Conservation (phyloP, 257 asterid species). For the Gardenia jasminoides region DNA sequence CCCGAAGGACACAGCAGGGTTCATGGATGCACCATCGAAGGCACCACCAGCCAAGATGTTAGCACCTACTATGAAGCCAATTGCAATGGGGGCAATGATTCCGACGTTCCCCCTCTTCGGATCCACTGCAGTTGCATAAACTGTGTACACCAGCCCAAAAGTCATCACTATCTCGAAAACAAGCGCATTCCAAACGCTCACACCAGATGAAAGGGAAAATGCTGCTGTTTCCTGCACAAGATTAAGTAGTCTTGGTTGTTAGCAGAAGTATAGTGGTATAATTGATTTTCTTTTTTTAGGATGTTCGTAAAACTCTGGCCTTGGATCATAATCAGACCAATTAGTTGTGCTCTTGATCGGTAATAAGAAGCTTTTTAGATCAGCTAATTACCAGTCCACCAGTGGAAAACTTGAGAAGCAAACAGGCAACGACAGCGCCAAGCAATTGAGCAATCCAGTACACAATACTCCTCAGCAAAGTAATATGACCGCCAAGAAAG, state of each 20-base stretch:
- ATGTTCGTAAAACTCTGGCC: not conserved
- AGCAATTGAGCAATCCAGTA: conserved; percentile 83
- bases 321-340: too few species aligned
- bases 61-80: conserved; percentile 85
- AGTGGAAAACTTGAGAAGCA: conserved; percentile 65
- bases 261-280: too few species aligned
- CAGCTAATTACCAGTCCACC: conserved; percentile 59
- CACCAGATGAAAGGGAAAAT: conserved; percentile 64
- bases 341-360: not conserved
- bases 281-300: not conserved
- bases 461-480: conserved; percentile 48
- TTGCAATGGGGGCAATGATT: conserved; percentile 75
- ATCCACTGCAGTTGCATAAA: conserved; percentile 78
- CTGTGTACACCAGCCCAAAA: conserved; percentile 79
- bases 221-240: conserved; percentile 63
- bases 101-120: conserved; percentile 81
- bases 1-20: conserved; percentile 87
- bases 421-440: conserved; percentile 75
- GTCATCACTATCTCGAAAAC: conserved; percentile 86
- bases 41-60: conserved; percentile 88
- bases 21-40: conserved; percentile 82
- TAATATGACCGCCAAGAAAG: conserved; percentile 71
- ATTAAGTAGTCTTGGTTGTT: not conserved
- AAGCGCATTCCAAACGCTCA: conserved; percentile 55
- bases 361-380: not conserved